Evolutionary conservation across 495 filamentous ascomycete genomes (phyloP).

Genomic region (Trichoderma reesei): DNA sequence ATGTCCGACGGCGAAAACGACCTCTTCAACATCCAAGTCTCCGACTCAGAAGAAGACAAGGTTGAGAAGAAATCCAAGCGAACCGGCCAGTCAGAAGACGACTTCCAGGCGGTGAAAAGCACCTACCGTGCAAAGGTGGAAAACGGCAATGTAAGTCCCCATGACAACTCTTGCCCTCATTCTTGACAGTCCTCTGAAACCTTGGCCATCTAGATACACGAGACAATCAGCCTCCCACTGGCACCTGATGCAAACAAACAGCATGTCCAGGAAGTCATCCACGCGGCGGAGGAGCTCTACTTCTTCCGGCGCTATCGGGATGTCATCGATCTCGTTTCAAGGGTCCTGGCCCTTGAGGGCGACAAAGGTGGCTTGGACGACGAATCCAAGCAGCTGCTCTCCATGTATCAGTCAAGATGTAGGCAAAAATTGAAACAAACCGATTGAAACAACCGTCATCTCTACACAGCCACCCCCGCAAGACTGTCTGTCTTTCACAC

Average conservation of each 20-base stretch:
- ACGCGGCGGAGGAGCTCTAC: conserved; percentile 48
- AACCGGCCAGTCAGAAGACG: conserved; percentile 34
- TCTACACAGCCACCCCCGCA: not conserved
- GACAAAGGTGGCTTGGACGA: conserved; percentile 23
- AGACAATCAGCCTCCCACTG: conserved; percentile 31
- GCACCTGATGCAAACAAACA: conserved; percentile 24
- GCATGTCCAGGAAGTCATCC: conserved; percentile 36
- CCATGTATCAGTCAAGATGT: conserved; percentile 33
- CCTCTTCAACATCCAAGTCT: conserved; percentile 9
- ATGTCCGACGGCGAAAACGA: conserved; percentile 10
- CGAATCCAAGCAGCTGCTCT: conserved; percentile 26
- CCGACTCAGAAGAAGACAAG: conserved; percentile 6
- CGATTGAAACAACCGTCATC: not conserved
- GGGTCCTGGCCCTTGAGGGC: conserved; percentile 21
- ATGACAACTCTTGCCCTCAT: not conserved
- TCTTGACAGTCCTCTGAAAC: not conserved
- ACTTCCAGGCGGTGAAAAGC: conserved; percentile 29
- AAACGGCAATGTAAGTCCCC: conserved; percentile 32
- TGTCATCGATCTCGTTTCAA: conserved; percentile 25
- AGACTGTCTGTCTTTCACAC: not conserved
- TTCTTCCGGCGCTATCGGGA: conserved; percentile 40
- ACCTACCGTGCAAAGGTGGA: conserved; percentile 33
- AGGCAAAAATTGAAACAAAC: not conserved
- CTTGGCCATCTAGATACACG: conserved; percentile 25
- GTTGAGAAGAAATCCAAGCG: conserved; percentile 9